Evolutionary conservation across 176 grass and related monocot species (phyloP), one percentile per base, ranked within the genome.

Genomic region (Phoenix roebelenii): DNA sequence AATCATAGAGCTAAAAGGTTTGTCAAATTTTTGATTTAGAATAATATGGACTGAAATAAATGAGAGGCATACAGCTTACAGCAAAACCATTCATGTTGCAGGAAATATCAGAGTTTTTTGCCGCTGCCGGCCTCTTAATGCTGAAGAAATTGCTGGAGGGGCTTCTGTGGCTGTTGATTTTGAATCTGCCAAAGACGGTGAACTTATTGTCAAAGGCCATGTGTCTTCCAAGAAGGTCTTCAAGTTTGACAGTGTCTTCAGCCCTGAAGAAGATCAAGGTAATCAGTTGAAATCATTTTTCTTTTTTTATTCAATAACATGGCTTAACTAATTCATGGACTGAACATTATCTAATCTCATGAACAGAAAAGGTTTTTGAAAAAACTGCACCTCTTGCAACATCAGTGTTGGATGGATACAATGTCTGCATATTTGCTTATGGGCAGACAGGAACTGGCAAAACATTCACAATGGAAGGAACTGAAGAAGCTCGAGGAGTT

Each of bases 381-480:
- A 92, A 61, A 82, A 97, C 84, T 63, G 73, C 81, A 0, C 81
- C 93, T 55, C 74, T 88, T 53, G 93, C 93, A 49, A 92, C 79
- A 60, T 97, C 93, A 0, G 93, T 97, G 18, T 69, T 97, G 79
- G 93, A 97, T 61, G 93, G 93, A 49, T 97, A 80, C 67, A 97
- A 97, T 73, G 87, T 88, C 12, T 97, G 93, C 12, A 97, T 97
- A 56, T 97, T 97, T 73, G 93, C 93, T 60, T 97, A 88, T 16
- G 93, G 87, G 4, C 87, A 97, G 54, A 97, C 93, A 0, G 93
- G 93, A 23, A 97, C 93, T 15, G 93, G 93, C 23, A 97, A 97
- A 83, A 91, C 93, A 55, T 97, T 88, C 71, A 97, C 93, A 52
- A 97, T 97, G 93, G 93, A 97, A 80, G 93, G 93, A 3, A 81